These are phyloP conservation scores for Incumbomyces lentus DNA, from an alignment of 2,329 filamentous ascomycete species.

Conservation along the genomic window DNA sequence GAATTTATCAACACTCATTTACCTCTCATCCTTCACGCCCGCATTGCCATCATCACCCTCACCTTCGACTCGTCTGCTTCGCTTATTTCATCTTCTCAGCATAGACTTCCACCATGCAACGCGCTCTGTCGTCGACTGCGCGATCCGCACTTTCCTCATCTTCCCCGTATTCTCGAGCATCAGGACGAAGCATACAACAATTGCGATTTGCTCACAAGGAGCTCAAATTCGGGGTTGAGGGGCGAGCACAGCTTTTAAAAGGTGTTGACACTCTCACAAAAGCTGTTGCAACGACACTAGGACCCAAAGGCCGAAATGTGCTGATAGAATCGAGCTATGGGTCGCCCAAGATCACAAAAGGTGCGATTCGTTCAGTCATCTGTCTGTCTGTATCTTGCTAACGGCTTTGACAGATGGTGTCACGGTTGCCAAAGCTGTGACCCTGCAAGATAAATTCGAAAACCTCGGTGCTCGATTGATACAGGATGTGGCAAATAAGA, in stretches of 20 bases:
- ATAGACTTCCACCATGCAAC: constrained; percentile 65
- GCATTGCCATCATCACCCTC: constrained; percentile 24
- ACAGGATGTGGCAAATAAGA: constrained; percentile 98
- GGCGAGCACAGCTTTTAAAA: constrained; percentile 72
- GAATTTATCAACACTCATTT: constrained; percentile 1
- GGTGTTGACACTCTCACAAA: constrained; percentile 96
- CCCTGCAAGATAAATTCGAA: constrained; percentile 97
- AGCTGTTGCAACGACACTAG: constrained; percentile 90
- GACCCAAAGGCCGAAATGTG: constrained; percentile 96
- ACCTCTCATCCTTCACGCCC: constrained; percentile 17
- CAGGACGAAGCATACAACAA: constrained; percentile 65
- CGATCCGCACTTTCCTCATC: constrained; percentile 71
- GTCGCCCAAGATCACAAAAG: constrained; percentile 99
- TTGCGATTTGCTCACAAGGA: constrained; percentile 83
- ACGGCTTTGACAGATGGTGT: constrained; percentile 57
- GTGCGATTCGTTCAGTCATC: constrained; percentile 40
- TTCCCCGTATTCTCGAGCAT: constrained; percentile 44
- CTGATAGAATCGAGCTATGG: constrained; percentile 97
- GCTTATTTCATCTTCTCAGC: constrained; percentile 8
- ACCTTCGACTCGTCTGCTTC: constrained; percentile 21
- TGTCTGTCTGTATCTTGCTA: constrained; percentile 10
- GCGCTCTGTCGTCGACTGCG: constrained; percentile 73
- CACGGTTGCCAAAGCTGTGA: constrained; percentile 79
- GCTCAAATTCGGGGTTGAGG: constrained; percentile 96
- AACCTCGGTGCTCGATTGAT: constrained; percentile 95